phyloP scores from a whole-genome alignment of 2,329 filamentous ascomycete genomes.

The Aspergillus bombycis region DNA sequence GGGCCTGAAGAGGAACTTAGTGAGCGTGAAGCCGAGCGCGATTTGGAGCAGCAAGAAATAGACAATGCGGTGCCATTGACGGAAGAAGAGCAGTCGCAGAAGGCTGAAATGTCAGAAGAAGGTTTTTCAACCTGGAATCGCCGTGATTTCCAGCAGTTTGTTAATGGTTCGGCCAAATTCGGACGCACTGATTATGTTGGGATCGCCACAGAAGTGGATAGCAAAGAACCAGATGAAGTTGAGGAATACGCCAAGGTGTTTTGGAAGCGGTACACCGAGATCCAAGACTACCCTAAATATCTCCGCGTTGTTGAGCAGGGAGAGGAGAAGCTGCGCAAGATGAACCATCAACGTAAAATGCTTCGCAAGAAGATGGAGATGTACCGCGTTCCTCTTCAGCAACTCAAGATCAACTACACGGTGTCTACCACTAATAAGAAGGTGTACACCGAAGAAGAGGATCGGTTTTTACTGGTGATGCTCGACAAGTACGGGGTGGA shows the following conservation, averaged over 20 bases:
- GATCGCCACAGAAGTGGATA: conserved; percentile 88
- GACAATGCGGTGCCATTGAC: conserved; percentile 87
- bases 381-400: conserved; percentile 95
- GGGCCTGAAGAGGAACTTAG: conserved; percentile 85
- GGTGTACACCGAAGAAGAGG: conserved; percentile 98
- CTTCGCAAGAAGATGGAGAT: conserved; percentile 93
- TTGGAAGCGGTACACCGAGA: conserved; percentile 92
- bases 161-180: conserved; percentile 92
- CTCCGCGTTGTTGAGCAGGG: conserved; percentile 88
- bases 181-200: conserved; percentile 82
- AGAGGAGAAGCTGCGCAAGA: conserved; percentile 84
- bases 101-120: conserved; percentile 76
- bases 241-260: conserved; percentile 92
- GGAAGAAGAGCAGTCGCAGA: conserved; percentile 86
- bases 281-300: conserved; percentile 85
- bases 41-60: conserved; percentile 86
- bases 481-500: conserved; percentile 92
- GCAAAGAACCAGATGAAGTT: conserved; percentile 82
- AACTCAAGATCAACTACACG: conserved; percentile 98
- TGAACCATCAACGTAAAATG: conserved; percentile 90
- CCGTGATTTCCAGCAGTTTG: conserved; percentile 96
- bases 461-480: conserved; percentile 91
- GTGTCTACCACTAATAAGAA: conserved; percentile 99
- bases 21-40: conserved; percentile 83
- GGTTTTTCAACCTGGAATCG: conserved; percentile 96